A percentile compares a stretch with the other conserved stretches of the same genome.
Conservation (phyloP, 441 rosid species). For the Pelargonium cotyledonis region DNA sequence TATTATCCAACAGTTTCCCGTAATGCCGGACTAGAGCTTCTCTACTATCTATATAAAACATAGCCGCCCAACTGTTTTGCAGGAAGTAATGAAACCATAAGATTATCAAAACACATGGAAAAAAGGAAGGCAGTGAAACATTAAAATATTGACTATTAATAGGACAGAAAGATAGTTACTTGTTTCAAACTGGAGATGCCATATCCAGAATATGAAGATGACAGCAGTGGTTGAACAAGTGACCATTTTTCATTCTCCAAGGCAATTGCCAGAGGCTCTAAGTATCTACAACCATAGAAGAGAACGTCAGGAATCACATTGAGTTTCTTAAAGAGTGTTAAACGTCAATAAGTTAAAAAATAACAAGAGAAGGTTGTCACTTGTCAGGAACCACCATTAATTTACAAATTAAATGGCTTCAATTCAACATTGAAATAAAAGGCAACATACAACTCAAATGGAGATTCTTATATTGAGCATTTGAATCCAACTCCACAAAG, state of each 20-base stretch:
- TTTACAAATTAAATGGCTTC: background rate
- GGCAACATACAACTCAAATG: background rate
- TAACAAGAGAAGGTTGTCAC: too few species aligned
- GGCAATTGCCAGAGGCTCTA: slow-evolving; percentile 88
- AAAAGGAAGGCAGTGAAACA: background rate
- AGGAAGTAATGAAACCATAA: background rate
- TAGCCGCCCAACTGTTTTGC: background rate
- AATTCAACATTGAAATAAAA: background rate
- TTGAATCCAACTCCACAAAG: slow-evolving; percentile 7
- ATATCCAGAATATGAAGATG: slow-evolving; percentile 81
- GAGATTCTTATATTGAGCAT: background rate
- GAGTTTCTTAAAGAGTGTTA: slow-evolving; percentile 3
- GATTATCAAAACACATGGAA: background rate
- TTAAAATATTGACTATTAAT: too few species aligned
- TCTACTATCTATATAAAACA: background rate
- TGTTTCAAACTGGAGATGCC: slow-evolving; percentile 89
- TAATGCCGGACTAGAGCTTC: background rate
- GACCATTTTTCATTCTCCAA: slow-evolving; percentile 93
- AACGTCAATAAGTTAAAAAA: background rate
- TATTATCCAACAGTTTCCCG: background rate
- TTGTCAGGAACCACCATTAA: too few species aligned
- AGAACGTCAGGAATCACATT: background rate
- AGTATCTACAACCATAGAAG: slow-evolving; percentile 45
- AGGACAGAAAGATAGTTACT: slow-evolving; percentile 34
- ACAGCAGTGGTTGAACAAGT: slow-evolving; percentile 77